phyloP scores from a whole-genome alignment of 2,329 filamentous ascomycete species.

The Diplodia sapinea region DNA sequence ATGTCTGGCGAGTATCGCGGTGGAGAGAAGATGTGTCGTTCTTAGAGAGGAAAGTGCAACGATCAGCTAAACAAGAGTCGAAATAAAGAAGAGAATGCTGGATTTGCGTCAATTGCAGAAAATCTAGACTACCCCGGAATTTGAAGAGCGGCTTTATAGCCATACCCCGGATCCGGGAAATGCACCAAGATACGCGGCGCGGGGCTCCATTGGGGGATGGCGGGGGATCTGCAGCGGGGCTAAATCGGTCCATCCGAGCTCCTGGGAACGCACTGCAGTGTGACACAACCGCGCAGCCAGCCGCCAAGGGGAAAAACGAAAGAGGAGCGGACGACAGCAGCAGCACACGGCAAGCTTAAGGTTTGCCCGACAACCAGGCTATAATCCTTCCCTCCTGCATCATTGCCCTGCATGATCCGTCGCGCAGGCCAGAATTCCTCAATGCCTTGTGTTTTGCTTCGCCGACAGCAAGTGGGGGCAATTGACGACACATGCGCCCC shows the following conservation, averaged over 20 bases:
- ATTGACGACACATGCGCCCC: no score
- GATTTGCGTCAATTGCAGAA: neutral
- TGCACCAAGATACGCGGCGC: neutral
- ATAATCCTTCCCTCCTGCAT: no score
- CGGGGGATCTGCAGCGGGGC: conserved; percentile 23
- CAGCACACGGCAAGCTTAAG: neutral
- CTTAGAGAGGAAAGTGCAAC: neutral
- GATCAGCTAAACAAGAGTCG: neutral
- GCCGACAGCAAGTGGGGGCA: no score
- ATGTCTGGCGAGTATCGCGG: neutral
- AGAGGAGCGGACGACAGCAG: neutral
- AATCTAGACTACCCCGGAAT: neutral
- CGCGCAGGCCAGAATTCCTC: no score
- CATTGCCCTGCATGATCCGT: no score
- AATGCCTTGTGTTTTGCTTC: no score
- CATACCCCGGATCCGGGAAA: neutral
- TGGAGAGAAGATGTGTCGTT: neutral
- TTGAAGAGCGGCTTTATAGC: neutral
- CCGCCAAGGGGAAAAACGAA: neutral
- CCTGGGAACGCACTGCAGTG: neutral
- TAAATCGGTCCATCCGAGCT: conserved; percentile 4
- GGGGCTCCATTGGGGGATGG: conserved; percentile 7
- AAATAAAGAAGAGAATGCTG: neutral
- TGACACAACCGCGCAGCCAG: neutral
- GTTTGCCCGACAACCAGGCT: no score